These are phyloP conservation scores for Aspergillus ibericus DNA, from an alignment of 2,329 filamentous ascomycete genomes.

Conservation along the genomic window DNA sequence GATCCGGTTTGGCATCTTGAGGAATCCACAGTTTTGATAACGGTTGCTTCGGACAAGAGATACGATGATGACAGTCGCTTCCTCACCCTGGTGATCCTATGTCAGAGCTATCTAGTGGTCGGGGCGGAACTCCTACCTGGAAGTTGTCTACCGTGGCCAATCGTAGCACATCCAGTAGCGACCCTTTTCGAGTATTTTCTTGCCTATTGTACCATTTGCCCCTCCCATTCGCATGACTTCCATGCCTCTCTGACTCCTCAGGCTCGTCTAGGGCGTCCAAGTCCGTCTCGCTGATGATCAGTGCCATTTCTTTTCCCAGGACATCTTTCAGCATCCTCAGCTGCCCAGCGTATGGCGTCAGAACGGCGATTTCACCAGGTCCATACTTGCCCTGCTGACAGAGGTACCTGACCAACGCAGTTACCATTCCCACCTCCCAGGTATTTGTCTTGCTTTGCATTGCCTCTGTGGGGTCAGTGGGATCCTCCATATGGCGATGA, in stretches of 20 bases:
- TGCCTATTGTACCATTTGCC: not conserved
- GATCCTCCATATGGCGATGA: constrained; percentile 15
- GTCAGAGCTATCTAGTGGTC: not conserved
- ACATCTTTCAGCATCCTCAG: constrained; percentile 14
- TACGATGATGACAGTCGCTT: constrained; percentile 8
- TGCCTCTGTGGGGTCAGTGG: constrained; percentile 4
- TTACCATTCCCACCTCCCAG: constrained; percentile 23
- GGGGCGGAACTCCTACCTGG: not conserved
- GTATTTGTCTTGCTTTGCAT: constrained; percentile 18
- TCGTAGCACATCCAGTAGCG: not conserved
- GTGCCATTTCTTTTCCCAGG: not conserved
- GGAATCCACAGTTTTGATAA: constrained; percentile 8
- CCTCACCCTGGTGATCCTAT: constrained; percentile 5
- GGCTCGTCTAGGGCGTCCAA: not conserved
- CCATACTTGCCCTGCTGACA: constrained; percentile 23
- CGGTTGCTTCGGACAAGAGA: constrained; percentile 13
- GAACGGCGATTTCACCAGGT: constrained; percentile 21
- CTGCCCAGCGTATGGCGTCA: constrained; percentile 23
- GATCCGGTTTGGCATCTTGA: constrained; percentile 7
- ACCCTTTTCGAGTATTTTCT: not conserved
- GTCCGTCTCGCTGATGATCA: constrained; percentile 6
- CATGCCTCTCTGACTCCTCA: not conserved
- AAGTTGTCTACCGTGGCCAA: constrained; percentile 13
- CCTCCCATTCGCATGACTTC: not conserved
- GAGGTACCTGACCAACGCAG: constrained; percentile 22